phyloP scores from a whole-genome alignment of 2,329 filamentous ascomycete species.

The Aspergillus fischeri region DNA sequence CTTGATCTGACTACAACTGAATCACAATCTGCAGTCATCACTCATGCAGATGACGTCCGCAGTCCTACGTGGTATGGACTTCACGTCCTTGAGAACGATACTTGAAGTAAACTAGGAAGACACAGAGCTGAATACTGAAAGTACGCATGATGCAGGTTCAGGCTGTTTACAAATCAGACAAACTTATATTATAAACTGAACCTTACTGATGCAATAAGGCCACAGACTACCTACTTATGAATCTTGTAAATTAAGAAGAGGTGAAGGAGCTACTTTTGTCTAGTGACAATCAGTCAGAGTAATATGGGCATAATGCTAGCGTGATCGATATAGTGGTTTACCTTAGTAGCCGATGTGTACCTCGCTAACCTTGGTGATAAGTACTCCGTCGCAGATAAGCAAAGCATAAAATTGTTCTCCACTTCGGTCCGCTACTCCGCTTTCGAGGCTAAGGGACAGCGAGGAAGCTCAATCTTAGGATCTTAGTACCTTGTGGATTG shows the following conservation, averaged over 20 bases:
- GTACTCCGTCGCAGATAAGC: too few species aligned
- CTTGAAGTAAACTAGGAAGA: too few species aligned
- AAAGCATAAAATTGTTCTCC: background rate
- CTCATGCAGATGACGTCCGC: background rate
- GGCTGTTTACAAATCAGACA: background rate
- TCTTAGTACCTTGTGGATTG: background rate
- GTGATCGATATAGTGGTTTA: too few species aligned
- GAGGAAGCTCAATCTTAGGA: background rate
- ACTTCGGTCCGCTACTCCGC: background rate
- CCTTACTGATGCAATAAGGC: too few species aligned
- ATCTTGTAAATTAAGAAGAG: too few species aligned
- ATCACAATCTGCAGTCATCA: background rate
- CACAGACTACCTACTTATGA: too few species aligned
- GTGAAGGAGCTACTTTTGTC: too few species aligned
- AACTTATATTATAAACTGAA: background rate
- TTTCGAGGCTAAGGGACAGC: background rate
- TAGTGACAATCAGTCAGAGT: too few species aligned
- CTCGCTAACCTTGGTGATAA: too few species aligned
- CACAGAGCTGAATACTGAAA: background rate
- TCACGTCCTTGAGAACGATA: too few species aligned
- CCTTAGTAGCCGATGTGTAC: too few species aligned
- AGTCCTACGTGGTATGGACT: background rate
- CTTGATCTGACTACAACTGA: background rate
- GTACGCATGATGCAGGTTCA: background rate
- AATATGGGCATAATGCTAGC: too few species aligned